Evolutionary conservation across 2,329 filamentous ascomycete genomes (phyloP).

Genomic region (Helicocarpus griseus): DNA sequence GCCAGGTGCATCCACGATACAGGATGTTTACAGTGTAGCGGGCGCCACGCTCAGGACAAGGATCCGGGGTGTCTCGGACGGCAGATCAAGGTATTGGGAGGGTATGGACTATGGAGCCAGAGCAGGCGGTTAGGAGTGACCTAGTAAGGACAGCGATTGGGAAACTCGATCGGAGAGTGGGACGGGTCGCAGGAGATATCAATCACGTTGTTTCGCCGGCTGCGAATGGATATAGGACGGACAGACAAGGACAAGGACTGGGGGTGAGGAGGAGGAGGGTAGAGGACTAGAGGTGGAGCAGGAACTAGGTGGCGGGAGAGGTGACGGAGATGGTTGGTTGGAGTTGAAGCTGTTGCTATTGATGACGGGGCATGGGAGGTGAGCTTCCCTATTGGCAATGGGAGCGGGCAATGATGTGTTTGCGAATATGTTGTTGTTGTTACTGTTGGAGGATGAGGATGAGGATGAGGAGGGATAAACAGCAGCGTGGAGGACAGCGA

Average conservation of each 20-base stretch:
- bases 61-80: neutral
- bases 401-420: neutral
- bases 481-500: neutral
- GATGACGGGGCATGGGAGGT: no score
- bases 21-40: neutral
- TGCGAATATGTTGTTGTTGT: neutral
- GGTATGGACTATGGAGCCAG: neutral
- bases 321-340: neutral
- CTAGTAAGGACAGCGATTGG: neutral
- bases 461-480: neutral
- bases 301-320: neutral
- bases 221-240: neutral
- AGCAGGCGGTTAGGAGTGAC: neutral
- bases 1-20: neutral
- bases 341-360: no score
- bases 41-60: neutral
- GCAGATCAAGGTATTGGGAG: neutral
- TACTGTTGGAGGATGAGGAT: no score
- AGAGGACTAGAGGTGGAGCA: conserved; percentile 5
- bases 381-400: neutral
- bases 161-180: neutral
- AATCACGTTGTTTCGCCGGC: conserved; percentile 1
- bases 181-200: conserved; percentile 1
- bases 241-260: neutral
- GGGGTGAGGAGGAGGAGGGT: neutral